Conservation (phyloP, 2,329 filamentous ascomycete species). For the Drechslera avenae region DNA sequence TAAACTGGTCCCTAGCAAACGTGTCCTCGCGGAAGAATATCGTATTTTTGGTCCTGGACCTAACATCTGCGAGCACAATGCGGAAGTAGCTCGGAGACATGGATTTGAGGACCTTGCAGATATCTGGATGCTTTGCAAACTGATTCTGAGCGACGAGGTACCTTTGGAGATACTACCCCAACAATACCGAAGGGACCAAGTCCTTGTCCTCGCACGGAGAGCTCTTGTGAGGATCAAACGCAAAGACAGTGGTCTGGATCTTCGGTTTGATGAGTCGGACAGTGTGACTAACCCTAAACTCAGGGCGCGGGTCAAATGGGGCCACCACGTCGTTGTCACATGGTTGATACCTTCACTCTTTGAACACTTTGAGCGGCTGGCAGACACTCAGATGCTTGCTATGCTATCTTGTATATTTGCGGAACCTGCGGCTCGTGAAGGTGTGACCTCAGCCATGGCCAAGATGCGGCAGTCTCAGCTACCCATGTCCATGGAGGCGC, state of each 20-base stretch:
- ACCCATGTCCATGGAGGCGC: constrained; percentile 51
- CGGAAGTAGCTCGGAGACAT: constrained; percentile 72
- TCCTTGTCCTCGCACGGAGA: constrained; percentile 72
- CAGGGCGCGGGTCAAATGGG: constrained; percentile 60
- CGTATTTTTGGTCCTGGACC: constrained; percentile 80
- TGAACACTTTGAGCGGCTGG: constrained; percentile 63
- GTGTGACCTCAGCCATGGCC: constrained; percentile 47
- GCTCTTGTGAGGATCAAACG: constrained; percentile 58
- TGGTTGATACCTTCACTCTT: constrained; percentile 65
- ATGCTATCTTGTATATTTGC: constrained; percentile 66
- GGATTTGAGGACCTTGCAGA: constrained; percentile 74
- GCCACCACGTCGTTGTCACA: constrained; percentile 60
- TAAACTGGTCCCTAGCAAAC: constrained; percentile 76
- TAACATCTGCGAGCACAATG: constrained; percentile 85
- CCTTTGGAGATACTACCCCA: constrained; percentile 68
- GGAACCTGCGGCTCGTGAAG: constrained; percentile 53
- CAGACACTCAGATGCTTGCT: constrained; percentile 70
- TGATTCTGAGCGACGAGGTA: constrained; percentile 78
- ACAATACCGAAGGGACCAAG: constrained; percentile 61
- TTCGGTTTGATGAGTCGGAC: constrained; percentile 53
- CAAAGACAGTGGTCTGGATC: constrained; percentile 56
- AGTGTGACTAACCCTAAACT: constrained; percentile 47
- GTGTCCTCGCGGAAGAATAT: constrained; percentile 77
- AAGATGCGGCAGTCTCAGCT: constrained; percentile 44
- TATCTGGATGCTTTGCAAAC: constrained; percentile 80